These are phyloP conservation scores for Heliosperma pusillum DNA, from an alignment of 148 eudicot genomes.

Conservation along the genomic window DNA sequence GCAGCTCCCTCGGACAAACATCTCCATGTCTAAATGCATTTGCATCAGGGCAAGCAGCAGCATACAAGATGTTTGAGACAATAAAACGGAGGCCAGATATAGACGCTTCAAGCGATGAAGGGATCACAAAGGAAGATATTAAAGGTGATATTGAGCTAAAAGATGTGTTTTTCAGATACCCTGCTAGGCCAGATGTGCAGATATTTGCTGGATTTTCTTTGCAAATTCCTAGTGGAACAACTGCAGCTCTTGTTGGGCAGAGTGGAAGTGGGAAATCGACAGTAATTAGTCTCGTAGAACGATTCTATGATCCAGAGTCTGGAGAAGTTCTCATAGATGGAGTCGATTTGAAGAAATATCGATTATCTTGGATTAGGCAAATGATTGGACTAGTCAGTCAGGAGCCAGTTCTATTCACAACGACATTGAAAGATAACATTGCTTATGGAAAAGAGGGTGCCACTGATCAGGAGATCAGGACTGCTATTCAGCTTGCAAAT, in stretches of 20 bases:
- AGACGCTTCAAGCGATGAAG: slow-evolving; percentile 55
- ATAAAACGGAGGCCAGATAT: slow-evolving; percentile 60
- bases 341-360: slow-evolving; percentile 46
- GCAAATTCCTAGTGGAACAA: slow-evolving; percentile 49
- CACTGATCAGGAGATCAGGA: slow-evolving; percentile 53
- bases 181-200: slow-evolving; percentile 71
- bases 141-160: slow-evolving; percentile 63
- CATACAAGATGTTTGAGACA: slow-evolving; percentile 79
- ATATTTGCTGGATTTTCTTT: slow-evolving; percentile 70
- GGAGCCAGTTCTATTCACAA: slow-evolving; percentile 64
- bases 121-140: slow-evolving; percentile 49
- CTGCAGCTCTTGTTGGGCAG: slow-evolving; percentile 76
- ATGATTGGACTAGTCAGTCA: slow-evolving; percentile 86
- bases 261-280: slow-evolving; percentile 96
- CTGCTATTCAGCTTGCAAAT: slow-evolving; percentile 72
- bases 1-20: slow-evolving; percentile 76
- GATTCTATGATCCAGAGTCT: slow-evolving; percentile 78
- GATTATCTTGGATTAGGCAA: slow-evolving; percentile 63
- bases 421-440: slow-evolving; percentile 61
- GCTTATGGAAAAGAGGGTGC: slow-evolving; percentile 66
- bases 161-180: slow-evolving; percentile 71
- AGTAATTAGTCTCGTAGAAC: slow-evolving; percentile 66
- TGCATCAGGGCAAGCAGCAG: slow-evolving; percentile 80
- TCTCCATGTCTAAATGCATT: slow-evolving; percentile 68
- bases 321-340: slow-evolving; percentile 77